These are phyloP conservation scores for barrel medic (Medicago truncatula) DNA, from an alignment of 306 rosid genomes.

Conservation along the genomic window MtrunA17r5.0-ANR NC_053047.1:41673001-41673500, in stretches of 20 bases:
- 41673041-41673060: constrained; percentile 10
- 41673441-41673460: background rate
- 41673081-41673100: constrained; percentile 20
- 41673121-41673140: background rate
- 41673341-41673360: background rate
- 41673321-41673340: constrained; percentile 7
- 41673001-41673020: constrained; percentile 22
- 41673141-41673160: background rate
- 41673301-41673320: constrained; percentile 25
- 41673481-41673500: background rate
- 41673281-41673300: background rate
- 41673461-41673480: background rate
- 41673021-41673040: constrained; percentile 5
- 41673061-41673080: background rate
- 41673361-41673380: background rate
- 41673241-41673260: background rate
- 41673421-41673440: background rate
- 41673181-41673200: background rate
- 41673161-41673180: background rate
- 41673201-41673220: background rate
- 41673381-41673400: background rate
- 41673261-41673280: background rate
- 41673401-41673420: background rate
- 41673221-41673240: background rate
- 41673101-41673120: background rate